Evolutionary conservation across 1,284 basidiomycete genomes (phyloP).

Genomic region (Ceraceosorus guamensis): DNA sequence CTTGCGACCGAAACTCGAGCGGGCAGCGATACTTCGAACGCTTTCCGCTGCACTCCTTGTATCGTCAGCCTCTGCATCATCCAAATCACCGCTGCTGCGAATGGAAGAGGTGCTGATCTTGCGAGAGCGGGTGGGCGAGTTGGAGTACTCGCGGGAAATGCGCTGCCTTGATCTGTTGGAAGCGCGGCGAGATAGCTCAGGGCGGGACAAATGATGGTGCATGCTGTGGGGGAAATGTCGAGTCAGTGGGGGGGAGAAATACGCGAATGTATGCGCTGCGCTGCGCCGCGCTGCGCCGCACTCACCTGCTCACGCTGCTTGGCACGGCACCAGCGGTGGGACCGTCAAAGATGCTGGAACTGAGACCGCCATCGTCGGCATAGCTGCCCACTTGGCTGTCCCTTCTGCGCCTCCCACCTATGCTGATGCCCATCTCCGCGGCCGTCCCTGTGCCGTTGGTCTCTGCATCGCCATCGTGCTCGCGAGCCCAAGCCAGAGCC

Average conservation of each 20-base stretch:
- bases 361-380: slow-evolving; percentile 18
- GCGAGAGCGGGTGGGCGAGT: slow-evolving; percentile 20
- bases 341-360: slow-evolving; percentile 43
- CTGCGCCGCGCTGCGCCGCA: too few species aligned
- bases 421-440: too few species aligned
- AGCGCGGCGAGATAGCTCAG: slow-evolving; percentile 26
- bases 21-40: slow-evolving; percentile 17
- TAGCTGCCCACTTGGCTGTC: slow-evolving; percentile 47
- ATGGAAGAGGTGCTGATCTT: slow-evolving; percentile 19
- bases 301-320: slow-evolving; percentile 28
- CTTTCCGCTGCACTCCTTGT: slow-evolving; percentile 12
- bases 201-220: slow-evolving; percentile 24
- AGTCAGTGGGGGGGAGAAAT: background rate
- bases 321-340: slow-evolving; percentile 43
- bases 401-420: slow-evolving; percentile 16
- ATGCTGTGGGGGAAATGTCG: slow-evolving; percentile 12
- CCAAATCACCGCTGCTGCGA: slow-evolving; percentile 17
- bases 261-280: background rate
- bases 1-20: slow-evolving; percentile 24
- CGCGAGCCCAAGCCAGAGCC: slow-evolving; percentile 31
- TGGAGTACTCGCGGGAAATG: slow-evolving; percentile 31
- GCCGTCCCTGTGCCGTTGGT: background rate
- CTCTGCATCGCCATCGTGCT: slow-evolving; percentile 7
- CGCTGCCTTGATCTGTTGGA: slow-evolving; percentile 32
- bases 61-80: slow-evolving; percentile 16